Evolutionary conservation across 2,329 filamentous ascomycete species (phyloP), one percentile per base, ranked within the genome.

Genomic region (Byssothecium circinans): DNA sequence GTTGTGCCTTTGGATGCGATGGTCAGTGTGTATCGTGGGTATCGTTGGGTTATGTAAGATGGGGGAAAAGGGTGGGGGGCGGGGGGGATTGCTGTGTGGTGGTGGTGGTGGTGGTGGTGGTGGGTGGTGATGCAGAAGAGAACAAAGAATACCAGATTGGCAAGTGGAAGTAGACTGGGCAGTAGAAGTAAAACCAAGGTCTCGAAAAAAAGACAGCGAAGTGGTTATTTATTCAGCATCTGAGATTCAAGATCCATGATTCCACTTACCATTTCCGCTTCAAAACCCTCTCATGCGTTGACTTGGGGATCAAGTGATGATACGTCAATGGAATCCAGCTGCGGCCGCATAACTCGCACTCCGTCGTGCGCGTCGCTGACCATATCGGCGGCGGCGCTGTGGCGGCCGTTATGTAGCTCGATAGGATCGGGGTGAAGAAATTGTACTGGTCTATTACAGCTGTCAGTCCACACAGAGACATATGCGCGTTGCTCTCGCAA

Each of bases 251-350:
- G 25, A 11, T 7, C 11, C 7, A 27, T 6, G 14, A 32, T 8
- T 8, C 5, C 14, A 32, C 29, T 12, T n/a, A 14, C 89, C 89
- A 95, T 1, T 86, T 87, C 34, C 88, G 77, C 75, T 88, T 89
- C 32, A 89, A 67, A 3, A 82, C 88, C 65, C 90, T 89, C 7
- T 81, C 84, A 69, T 95, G 89, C 49, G 89, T 84, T 35, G 81
- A 80, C 33, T 83, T 81, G n/a, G 90, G 90, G 44, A 95, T 91
- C 35, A 95, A 75, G 72, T 95, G 90, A 65, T 95, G 90, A 66
- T 94, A 95, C 1, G 86, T 88, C 51, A 94, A 71, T 8, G 83
- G 82, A 18, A 94, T 82, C 82, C 88, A 90, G 52, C 83, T 81
- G 1, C 89, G 78, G 1, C 77, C 81, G 67, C 89, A 95, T 19